A percentile compares a stretch with the other conserved stretches of the same genome.
phyloP scores from a whole-genome alignment of 495 filamentous ascomycete genomes.

The Hypoxylon fragiforme region DNA sequence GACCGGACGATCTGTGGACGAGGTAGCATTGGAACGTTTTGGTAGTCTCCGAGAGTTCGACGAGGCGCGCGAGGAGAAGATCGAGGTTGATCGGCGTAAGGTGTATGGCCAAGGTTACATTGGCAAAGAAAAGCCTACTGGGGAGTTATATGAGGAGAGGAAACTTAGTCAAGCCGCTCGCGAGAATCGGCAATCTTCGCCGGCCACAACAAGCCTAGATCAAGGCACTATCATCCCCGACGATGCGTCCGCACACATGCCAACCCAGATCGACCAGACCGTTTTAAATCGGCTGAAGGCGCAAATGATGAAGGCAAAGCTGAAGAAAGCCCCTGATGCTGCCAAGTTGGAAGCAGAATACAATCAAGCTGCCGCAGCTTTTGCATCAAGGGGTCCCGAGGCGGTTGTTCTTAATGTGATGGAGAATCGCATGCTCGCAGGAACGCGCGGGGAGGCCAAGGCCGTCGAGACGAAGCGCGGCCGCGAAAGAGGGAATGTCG shows the following conservation, averaged over 20 bases:
- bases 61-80: slow-evolving; percentile 90
- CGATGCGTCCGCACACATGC: slow-evolving; percentile 43
- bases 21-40: slow-evolving; percentile 78
- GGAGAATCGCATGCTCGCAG: slow-evolving; percentile 85
- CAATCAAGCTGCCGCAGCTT: slow-evolving; percentile 68
- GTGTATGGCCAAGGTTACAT: slow-evolving; percentile 86
- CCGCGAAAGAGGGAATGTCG: slow-evolving; percentile 74
- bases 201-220: slow-evolving; percentile 42
- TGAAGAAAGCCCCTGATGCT: slow-evolving; percentile 72
- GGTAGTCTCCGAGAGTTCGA: slow-evolving; percentile 86
- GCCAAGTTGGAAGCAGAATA: slow-evolving; percentile 83
- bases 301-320: slow-evolving; percentile 90
- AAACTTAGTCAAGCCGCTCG: slow-evolving; percentile 44
- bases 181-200: slow-evolving; percentile 47
- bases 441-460: slow-evolving; percentile 75
- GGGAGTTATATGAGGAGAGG: slow-evolving; percentile 81
- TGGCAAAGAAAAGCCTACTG: slow-evolving; percentile 84
- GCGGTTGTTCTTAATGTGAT: slow-evolving; percentile 83
- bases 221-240: slow-evolving; percentile 51
- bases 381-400: slow-evolving; percentile 50
- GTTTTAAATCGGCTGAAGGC: slow-evolving; percentile 87
- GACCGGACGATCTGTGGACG: slow-evolving; percentile 69
- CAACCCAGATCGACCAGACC: slow-evolving; percentile 67
- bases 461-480: slow-evolving; percentile 75
- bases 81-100: slow-evolving; percentile 82